These are phyloP conservation scores for Lentinula edodes DNA, from an alignment of 768 basidiomycete species.

Conservation along the genomic window DNA sequence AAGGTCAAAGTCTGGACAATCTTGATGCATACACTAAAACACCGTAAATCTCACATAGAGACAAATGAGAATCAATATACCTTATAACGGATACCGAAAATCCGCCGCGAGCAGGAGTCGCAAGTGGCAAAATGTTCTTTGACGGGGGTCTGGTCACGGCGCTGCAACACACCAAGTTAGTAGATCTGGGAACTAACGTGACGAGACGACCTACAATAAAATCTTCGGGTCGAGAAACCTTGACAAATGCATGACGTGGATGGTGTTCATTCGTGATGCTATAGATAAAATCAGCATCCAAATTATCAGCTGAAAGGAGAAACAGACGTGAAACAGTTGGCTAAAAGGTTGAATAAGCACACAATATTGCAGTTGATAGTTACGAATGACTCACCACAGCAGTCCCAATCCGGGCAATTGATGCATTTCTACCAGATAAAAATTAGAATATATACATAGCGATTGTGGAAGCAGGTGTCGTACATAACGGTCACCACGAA, in stretches of 20 bases:
- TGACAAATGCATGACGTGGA: conserved; percentile 70
- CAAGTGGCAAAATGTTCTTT: conserved; percentile 55
- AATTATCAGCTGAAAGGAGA: background rate
- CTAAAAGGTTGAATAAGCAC: background rate
- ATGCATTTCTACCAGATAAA: conserved; percentile 61
- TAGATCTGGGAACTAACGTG: background rate
- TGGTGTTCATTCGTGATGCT: conserved; percentile 72
- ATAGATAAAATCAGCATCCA: background rate
- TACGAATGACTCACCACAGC: conserved; percentile 33
- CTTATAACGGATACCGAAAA: conserved; percentile 70
- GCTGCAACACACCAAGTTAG: background rate
- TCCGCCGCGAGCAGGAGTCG: conserved; percentile 50
- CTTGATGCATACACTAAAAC: conserved; percentile 68
- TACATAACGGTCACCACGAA: conserved; percentile 71
- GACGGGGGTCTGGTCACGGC: conserved; percentile 18
- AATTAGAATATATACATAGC: background rate
- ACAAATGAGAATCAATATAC: conserved; percentile 23
- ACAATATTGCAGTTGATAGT: background rate
- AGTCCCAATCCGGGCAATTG: conserved; percentile 80
- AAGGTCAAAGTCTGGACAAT: conserved; percentile 78
- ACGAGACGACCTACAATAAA: conserved; percentile 43
- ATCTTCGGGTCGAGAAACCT: conserved; percentile 46
- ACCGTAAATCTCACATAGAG: background rate
- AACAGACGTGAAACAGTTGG: conserved; percentile 56
- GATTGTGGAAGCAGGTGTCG: conserved; percentile 20